Evolutionary conservation across 2,329 filamentous ascomycete genomes (phyloP).

Genomic region (Rutstroemia sp.): DNA sequence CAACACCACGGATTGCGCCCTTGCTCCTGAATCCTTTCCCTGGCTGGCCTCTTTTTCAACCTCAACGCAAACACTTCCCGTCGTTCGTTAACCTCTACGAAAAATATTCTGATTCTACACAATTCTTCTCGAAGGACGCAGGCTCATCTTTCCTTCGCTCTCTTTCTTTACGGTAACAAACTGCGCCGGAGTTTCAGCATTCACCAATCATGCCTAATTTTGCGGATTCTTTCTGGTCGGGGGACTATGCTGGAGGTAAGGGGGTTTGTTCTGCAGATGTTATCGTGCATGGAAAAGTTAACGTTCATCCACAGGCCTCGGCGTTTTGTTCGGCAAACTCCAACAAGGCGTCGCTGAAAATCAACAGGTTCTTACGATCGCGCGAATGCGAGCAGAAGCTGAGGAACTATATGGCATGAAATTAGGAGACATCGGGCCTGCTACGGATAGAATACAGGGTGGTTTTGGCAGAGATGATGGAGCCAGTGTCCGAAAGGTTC

Average conservation of each 20-base stretch:
- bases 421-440: constrained; percentile 72
- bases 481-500: constrained; percentile 96
- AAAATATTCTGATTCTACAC: too few species aligned
- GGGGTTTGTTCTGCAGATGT: constrained; percentile 8
- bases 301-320: constrained; percentile 52
- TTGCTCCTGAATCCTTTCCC: background rate
- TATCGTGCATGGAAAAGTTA: background rate
- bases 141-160: too few species aligned
- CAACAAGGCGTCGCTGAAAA: constrained; percentile 95
- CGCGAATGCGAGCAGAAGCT: constrained; percentile 89
- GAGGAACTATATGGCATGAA: constrained; percentile 83
- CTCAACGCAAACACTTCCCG: background rate
- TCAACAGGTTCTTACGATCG: constrained; percentile 84
- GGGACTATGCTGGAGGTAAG: constrained; percentile 89
- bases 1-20: too few species aligned
- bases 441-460: constrained; percentile 72
- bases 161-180: background rate
- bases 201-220: constrained; percentile 61
- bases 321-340: constrained; percentile 91
- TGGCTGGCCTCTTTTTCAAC: background rate
- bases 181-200: background rate
- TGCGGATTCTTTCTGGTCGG: constrained; percentile 95
- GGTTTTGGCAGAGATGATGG: constrained; percentile 91
- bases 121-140: too few species aligned
- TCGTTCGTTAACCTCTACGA: background rate